Percentiles rank a stretch among this genome's conserved stretches.
Conservation (phyloP, 768 basidiomycete species). For the Lyophyllum semitale region DNA sequence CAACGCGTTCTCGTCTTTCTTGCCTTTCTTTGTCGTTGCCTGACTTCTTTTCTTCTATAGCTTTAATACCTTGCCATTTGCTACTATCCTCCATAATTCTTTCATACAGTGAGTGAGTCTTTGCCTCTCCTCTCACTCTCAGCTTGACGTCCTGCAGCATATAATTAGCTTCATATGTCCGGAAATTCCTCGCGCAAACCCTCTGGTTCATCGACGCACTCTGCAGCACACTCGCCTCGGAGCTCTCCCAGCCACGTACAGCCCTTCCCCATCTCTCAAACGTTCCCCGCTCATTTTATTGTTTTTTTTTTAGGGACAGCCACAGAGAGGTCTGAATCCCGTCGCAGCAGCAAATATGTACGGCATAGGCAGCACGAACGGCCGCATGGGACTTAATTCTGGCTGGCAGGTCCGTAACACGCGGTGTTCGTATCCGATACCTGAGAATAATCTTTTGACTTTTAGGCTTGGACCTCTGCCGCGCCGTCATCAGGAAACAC, state of each 20-base stretch:
- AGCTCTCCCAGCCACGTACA: conserved; percentile 61
- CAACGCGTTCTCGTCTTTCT: conserved; percentile 11
- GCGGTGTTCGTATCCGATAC: not conserved
- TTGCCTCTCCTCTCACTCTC: not conserved
- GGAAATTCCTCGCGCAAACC: conserved; percentile 62
- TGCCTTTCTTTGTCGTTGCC: conserved; percentile 12
- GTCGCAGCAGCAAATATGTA: conserved; percentile 49
- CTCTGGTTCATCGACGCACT: conserved; percentile 69
- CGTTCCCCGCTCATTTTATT: not conserved
- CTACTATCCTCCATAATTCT: conserved; percentile 17
- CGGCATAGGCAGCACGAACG: conserved; percentile 46
- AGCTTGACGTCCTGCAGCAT: conserved; percentile 6
- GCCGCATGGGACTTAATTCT: conserved; percentile 55
- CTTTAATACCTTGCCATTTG: conserved; percentile 11
- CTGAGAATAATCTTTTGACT: conserved; percentile 13
- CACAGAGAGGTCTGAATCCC: conserved; percentile 49
- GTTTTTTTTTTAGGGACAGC: conserved; percentile 30
- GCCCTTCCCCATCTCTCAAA: conserved; percentile 5
- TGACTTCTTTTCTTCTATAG: conserved; percentile 10
- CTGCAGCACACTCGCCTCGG: conserved; percentile 62
- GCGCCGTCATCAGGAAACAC: conserved; percentile 56
- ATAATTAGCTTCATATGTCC: conserved; percentile 32
- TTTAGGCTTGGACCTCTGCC: conserved; percentile 61
- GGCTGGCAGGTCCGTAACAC: conserved; percentile 64
- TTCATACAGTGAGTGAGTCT: conserved; percentile 12